A percentile compares a stretch with the other conserved stretches of the same genome.
Evolutionary conservation across 371 early-diverging fungal species (phyloP).

Genomic region (Mucor indicus): DNA sequence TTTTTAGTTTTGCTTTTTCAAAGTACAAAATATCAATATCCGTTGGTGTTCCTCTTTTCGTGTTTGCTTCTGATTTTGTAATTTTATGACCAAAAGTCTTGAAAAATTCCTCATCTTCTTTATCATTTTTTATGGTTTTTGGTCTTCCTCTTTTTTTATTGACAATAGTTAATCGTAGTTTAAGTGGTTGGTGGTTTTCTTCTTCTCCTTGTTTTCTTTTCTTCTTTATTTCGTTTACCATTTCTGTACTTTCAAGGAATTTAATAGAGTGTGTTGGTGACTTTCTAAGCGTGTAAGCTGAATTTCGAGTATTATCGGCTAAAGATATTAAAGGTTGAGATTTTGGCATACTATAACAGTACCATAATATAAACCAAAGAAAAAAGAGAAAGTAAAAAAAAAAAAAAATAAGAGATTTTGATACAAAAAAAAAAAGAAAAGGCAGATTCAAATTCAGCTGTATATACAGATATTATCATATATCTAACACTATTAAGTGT

Average conservation of each 20-base stretch:
- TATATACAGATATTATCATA: too few relatives aligned
- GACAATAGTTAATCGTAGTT: slow-evolving; percentile 13
- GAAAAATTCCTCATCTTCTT: slow-evolving; percentile 21
- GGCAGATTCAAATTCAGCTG: too few relatives aligned
- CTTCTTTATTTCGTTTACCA: neutral
- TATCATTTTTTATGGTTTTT: neutral
- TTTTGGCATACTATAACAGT: slow-evolving; percentile 30
- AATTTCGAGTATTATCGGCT: neutral
- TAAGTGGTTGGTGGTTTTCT: neutral
- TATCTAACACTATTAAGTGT: too few relatives aligned
- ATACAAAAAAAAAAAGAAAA: too few relatives aligned
- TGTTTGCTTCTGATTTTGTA: slow-evolving; percentile 53
- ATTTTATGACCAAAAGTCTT: slow-evolving; percentile 59
- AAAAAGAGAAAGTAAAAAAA: too few relatives aligned
- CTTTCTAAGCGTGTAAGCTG: slow-evolving; percentile 12
- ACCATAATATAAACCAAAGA: too few relatives aligned
- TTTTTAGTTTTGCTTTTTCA: slow-evolving; percentile 35
- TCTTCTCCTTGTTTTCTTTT: neutral
- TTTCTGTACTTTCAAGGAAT: slow-evolving; percentile 8
- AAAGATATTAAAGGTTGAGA: too few relatives aligned
- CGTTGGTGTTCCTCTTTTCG: slow-evolving; percentile 49
- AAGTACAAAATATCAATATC: slow-evolving; percentile 47
- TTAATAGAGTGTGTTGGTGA: slow-evolving; percentile 13
- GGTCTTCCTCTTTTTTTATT: too few relatives aligned
- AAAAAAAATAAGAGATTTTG: too few relatives aligned